These are phyloP conservation scores for Herpetomonas samuelpessoai DNA, from an alignment of 208 protist species.

Conservation along the genomic window DNA sequence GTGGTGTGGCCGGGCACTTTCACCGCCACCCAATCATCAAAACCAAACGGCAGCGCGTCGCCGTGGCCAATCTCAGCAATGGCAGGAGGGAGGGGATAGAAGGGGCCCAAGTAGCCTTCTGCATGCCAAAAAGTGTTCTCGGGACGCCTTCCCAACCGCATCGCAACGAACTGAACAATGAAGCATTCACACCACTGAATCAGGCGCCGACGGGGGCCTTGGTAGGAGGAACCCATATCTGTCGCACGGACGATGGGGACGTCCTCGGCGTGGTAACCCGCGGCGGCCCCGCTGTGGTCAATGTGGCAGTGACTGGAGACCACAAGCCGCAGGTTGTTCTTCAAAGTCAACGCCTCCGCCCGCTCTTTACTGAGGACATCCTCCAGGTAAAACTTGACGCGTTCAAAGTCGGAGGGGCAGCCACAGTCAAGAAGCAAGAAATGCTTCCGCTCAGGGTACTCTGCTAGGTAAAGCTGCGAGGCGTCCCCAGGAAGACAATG, in stretches of 20 bases:
- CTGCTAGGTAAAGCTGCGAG: conserved; percentile 32
- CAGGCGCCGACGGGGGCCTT: conserved; percentile 12
- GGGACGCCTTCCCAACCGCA: conserved; percentile 21
- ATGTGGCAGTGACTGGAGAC: conserved; percentile 43
- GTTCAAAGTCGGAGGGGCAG: conserved; percentile 32
- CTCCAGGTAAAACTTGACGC: conserved; percentile 43
- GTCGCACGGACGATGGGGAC: conserved; percentile 24
- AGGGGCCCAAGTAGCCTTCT: conserved; percentile 26
- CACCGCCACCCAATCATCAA: conserved; percentile 43
- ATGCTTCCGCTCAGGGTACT: conserved; percentile 27
- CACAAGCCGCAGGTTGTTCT: conserved; percentile 29
- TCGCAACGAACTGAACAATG: conserved; percentile 26
- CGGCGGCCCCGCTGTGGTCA: conserved; percentile 38
- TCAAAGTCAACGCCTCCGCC: conserved; percentile 15
- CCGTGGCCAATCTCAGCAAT: conserved; percentile 17
- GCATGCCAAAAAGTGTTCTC: conserved; percentile 34
- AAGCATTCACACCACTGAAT: conserved; percentile 22
- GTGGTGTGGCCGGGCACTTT: conserved; percentile 51
- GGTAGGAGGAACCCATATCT: conserved; percentile 27
- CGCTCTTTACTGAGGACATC: conserved; percentile 22
- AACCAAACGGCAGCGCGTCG: conserved; percentile 30
- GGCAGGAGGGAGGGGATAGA: conserved; percentile 23
- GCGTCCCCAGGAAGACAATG: conserved; percentile 46
- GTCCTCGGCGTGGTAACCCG: conserved; percentile 21
- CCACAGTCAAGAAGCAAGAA: conserved; percentile 49